Conservation (phyloP, 169 alveolate genomes). For the Amoebophrya sp. region DNA sequence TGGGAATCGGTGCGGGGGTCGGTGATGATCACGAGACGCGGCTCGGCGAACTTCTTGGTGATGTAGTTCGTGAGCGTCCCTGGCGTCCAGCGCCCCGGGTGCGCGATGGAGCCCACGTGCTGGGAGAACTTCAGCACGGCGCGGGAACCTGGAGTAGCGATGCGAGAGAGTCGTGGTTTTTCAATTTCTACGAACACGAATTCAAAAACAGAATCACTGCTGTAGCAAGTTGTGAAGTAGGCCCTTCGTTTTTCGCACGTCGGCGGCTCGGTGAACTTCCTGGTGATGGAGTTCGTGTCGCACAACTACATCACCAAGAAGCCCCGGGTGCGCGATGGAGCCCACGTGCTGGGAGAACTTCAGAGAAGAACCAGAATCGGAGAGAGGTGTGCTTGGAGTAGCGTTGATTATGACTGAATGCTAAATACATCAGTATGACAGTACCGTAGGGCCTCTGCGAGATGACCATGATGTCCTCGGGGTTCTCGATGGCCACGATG, state of each 20-base stretch:
- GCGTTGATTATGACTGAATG: too few relatives aligned
- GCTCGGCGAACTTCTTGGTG: slow-evolving; percentile 93
- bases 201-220: too few relatives aligned
- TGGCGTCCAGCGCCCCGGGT: slow-evolving; percentile 98
- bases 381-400: too few relatives aligned
- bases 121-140: slow-evolving; percentile 96
- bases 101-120: slow-evolving; percentile 89
- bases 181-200: too few relatives aligned
- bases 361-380: too few relatives aligned
- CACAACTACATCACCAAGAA: too few relatives aligned
- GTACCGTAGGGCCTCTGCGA: slow-evolving; percentile 70
- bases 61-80: slow-evolving; percentile 97
- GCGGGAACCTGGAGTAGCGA: slow-evolving; percentile 80
- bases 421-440: too few relatives aligned
- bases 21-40: slow-evolving; percentile 92
- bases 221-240: too few relatives aligned
- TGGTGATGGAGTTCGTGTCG: slow-evolving; percentile 96
- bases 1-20: slow-evolving; percentile 97
- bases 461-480: slow-evolving; percentile 93
- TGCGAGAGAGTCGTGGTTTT: too few relatives aligned
- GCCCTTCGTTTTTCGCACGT: too few relatives aligned
- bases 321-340: slow-evolving; percentile 89
- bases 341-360: slow-evolving; percentile 94
- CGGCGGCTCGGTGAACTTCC: slow-evolving; percentile 94
- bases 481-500: slow-evolving; percentile 94